Evolutionary conservation across 768 basidiomycete species (phyloP).

Genomic region (Gautieria morchelliformis): DNA sequence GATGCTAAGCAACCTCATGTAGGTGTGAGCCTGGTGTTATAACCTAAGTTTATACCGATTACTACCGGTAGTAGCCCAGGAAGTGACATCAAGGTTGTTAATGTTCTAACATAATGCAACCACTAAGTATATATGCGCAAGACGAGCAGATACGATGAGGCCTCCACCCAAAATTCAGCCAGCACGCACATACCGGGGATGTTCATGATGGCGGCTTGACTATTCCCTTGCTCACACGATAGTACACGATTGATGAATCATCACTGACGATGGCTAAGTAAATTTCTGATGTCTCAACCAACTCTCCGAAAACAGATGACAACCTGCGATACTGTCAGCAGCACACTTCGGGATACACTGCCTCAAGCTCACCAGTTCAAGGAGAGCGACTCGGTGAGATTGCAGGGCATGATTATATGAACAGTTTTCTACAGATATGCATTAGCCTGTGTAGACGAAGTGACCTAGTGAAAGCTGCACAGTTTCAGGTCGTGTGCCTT

Average conservation of each 20-base stretch:
- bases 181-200: background rate
- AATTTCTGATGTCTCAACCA: constrained; percentile 39
- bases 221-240: constrained; percentile 69
- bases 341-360: background rate
- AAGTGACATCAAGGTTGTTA: background rate
- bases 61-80: too few relatives aligned
- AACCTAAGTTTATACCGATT: too few relatives aligned
- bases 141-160: too few relatives aligned
- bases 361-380: constrained; percentile 40
- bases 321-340: constrained; percentile 32
- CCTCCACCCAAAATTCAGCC: background rate
- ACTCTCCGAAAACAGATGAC: constrained; percentile 41
- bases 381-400: constrained; percentile 55
- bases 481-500: constrained; percentile 43
- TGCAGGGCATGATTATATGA: constrained; percentile 47
- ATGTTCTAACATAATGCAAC: background rate
- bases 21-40: too few relatives aligned
- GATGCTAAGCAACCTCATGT: too few relatives aligned
- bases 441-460: background rate
- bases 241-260: constrained; percentile 79
- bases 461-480: constrained; percentile 23
- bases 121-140: too few relatives aligned
- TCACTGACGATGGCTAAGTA: constrained; percentile 66
- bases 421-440: background rate
- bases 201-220: constrained; percentile 39